Conservation (phyloP, 176 grass and related monocot species). For the Melocanna baccifera region DNA sequence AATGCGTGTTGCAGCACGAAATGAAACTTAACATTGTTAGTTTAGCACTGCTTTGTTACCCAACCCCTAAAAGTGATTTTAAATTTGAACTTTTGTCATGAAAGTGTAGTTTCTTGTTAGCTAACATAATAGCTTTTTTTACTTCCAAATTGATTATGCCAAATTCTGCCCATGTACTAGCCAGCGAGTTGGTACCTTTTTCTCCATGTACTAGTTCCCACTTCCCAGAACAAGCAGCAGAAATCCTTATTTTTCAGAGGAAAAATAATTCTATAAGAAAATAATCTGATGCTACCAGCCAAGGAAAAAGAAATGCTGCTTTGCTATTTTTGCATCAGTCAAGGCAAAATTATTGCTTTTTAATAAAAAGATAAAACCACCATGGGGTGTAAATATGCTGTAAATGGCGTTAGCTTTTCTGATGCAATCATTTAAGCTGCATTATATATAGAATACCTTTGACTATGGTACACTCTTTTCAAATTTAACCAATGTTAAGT, state of each 20-base stretch:
- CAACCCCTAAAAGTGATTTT: neutral
- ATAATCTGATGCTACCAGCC: slow-evolving; percentile 23
- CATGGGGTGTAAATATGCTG: neutral
- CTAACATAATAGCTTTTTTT: neutral
- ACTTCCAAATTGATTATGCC: neutral
- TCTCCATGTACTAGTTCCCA: neutral
- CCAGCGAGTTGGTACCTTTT: neutral
- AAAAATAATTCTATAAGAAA: neutral
- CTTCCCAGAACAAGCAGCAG: neutral
- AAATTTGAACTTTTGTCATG: neutral
- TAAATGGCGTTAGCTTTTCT: neutral
- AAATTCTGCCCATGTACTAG: neutral
- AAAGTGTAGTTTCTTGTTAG: neutral
- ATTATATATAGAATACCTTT: neutral
- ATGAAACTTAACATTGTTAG: neutral
- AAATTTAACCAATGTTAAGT: slow-evolving; percentile 2
- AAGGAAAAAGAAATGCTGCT: neutral
- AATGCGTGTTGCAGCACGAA: neutral
- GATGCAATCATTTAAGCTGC: neutral
- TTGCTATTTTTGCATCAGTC: neutral
- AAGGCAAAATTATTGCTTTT: neutral
- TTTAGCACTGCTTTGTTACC: neutral
- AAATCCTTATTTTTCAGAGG: neutral
- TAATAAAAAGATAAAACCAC: neutral
- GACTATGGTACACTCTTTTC: neutral